phyloP scores from a whole-genome alignment of 768 basidiomycete genomes.

The Scleroderma citrinum region DNA sequence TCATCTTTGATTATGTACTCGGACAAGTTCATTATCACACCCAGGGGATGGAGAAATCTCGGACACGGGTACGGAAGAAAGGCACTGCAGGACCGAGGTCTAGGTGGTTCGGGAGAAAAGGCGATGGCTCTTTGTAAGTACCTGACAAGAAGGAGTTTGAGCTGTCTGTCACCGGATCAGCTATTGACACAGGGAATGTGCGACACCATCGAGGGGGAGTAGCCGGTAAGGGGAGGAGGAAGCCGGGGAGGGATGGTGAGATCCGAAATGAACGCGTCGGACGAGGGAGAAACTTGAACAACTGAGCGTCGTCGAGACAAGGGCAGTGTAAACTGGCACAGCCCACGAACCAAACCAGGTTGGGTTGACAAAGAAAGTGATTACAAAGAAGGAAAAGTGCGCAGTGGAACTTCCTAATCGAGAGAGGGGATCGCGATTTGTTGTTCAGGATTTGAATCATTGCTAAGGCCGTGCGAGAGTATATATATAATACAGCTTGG shows the following conservation, averaged over 20 bases:
- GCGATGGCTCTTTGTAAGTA: too few relatives aligned
- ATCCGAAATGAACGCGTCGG: not conserved
- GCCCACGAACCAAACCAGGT: not conserved
- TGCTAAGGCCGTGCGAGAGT: not conserved
- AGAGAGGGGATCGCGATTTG: too few relatives aligned
- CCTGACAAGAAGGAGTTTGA: too few relatives aligned
- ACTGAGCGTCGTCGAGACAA: not conserved
- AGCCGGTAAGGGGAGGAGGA: too few relatives aligned
- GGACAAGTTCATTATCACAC: not conserved
- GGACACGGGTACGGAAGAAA: too few relatives aligned
- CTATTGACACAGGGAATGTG: too few relatives aligned
- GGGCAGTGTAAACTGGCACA: not conserved
- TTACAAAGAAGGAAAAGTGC: not conserved
- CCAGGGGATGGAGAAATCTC: not conserved
- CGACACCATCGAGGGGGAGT: too few relatives aligned
- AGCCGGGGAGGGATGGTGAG: not conserved
- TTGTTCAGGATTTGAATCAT: not conserved
- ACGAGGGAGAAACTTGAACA: not conserved
- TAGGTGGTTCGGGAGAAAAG: too few relatives aligned
- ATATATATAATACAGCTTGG: not conserved
- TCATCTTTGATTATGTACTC: not conserved
- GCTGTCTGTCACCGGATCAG: too few relatives aligned
- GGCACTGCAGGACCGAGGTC: too few relatives aligned
- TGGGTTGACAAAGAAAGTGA: not conserved
- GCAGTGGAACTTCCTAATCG: too few relatives aligned